Evolutionary conservation across 306 rosid genomes (phyloP), one percentile per base, ranked within the genome.

Genomic region (Abrus pulchellus): DNA sequence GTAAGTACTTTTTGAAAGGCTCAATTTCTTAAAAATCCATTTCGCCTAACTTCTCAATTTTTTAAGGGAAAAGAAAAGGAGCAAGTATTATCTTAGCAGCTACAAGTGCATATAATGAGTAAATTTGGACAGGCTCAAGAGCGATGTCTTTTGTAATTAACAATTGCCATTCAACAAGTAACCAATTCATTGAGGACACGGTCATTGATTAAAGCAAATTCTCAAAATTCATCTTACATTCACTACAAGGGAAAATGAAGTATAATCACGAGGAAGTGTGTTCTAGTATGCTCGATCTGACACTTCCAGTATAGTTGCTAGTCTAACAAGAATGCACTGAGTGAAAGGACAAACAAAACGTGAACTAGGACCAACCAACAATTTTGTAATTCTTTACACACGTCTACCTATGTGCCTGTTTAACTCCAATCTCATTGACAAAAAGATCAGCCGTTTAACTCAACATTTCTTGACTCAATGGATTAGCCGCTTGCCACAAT

Each of bases 401-500:
- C 34, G 80, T 78, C 80, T 74, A 77, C 56, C 85, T 81, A 66
- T 40, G 79, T 67, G 75, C 80, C 86, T 76, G 77, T 41, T 85
- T 71, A 77, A 78, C 81, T 68, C 78, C 67, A 76, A 83, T 77
- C 79, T 82, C 87, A 71, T 76, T 36, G 69, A 81, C 72, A 85
- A 78, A 78, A 84, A 48, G 36, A 33, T 7, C 9, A 71, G 83
- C 69, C 38, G 67, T 28, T 45, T 71, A 36, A 69, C 80, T 78
- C 88, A 84, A 83, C 52, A 63, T 57, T 81, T 71, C 50, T 80
- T 78, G 72, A 80, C 59, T 28, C 32, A 27, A 61, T n/a, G 40
- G 38, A 86, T 86, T 90, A 96, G 83, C 99, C 98, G 80, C 98
- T 86, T 44, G 93, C 97, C 75, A 96, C 97, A 61, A 93, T 88